A percentile compares a stretch with the other conserved stretches of the same genome.
phyloP scores from a whole-genome alignment of 2,329 filamentous ascomycete genomes.

The Cladosporium sp. region DNA sequence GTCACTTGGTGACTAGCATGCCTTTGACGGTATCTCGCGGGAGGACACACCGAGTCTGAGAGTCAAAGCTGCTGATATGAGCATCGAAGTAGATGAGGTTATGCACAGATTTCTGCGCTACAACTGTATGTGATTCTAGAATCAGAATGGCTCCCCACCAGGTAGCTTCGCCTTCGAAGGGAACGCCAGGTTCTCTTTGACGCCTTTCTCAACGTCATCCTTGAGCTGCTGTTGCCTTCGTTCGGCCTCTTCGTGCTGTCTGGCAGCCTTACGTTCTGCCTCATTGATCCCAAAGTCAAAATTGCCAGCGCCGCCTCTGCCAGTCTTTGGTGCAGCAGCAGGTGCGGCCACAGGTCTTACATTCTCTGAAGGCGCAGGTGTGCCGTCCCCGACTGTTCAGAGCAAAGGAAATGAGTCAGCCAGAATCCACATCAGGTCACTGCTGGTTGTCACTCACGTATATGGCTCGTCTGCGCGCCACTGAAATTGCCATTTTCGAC shows the following conservation, averaged over 20 bases:
- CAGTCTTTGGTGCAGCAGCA: slow-evolving; percentile 21
- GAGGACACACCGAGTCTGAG: too few species aligned
- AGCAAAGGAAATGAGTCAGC: background rate
- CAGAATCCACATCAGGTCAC: background rate
- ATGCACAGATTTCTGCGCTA: too few species aligned
- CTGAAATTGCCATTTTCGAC: slow-evolving; percentile 36
- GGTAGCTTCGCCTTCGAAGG: slow-evolving; percentile 38
- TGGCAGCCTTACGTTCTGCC: slow-evolving; percentile 27
- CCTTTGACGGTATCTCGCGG: too few species aligned
- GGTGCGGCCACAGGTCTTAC: slow-evolving; percentile 10
- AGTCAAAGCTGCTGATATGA: too few species aligned
- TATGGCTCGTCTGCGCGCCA: slow-evolving; percentile 18
- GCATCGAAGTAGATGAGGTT: too few species aligned
- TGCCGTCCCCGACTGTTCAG: slow-evolving; percentile 17
- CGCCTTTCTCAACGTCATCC: slow-evolving; percentile 37
- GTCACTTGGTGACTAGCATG: too few species aligned
- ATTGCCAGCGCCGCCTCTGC: slow-evolving; percentile 46
- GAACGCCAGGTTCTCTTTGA: slow-evolving; percentile 37
- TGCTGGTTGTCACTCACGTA: background rate
- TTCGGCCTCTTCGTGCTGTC: slow-evolving; percentile 26
- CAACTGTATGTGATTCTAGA: background rate
- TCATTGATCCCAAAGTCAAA: slow-evolving; percentile 36
- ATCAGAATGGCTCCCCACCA: slow-evolving; percentile 25
- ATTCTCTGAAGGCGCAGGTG: slow-evolving; percentile 3
- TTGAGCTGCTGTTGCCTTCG: slow-evolving; percentile 26